These are phyloP conservation scores for Heritiera fomes DNA, from an alignment of 345 rosid genomes.

Conservation along the genomic window DNA sequence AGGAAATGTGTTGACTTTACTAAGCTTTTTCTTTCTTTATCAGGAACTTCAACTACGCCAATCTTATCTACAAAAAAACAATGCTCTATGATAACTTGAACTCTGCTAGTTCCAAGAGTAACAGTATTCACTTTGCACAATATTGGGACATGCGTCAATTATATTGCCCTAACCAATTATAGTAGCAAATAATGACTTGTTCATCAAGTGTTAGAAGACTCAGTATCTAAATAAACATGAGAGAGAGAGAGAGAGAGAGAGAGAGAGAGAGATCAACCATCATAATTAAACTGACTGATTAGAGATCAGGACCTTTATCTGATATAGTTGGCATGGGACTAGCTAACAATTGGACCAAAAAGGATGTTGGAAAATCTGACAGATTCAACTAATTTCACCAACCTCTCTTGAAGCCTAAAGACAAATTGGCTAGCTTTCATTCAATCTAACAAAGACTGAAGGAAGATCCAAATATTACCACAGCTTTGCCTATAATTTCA, in stretches of 20 bases:
- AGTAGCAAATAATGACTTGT: background rate
- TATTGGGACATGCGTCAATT: background rate
- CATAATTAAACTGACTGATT: background rate
- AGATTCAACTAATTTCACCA: constrained; percentile 1
- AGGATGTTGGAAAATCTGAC: background rate
- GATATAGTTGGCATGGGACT: background rate
- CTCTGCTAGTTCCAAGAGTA: background rate
- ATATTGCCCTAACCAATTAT: background rate
- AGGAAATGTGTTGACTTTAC: background rate
- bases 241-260: background rate
- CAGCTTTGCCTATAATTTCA: background rate
- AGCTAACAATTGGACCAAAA: background rate
- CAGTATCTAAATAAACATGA: background rate
- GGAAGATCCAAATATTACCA: background rate
- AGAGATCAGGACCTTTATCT: background rate
- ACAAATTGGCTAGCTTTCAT: background rate
- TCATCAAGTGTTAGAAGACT: background rate
- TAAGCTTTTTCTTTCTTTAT: background rate
- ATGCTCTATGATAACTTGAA: background rate
- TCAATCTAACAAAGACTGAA: background rate
- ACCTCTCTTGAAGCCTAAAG: background rate
- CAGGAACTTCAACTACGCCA: background rate
- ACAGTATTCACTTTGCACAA: background rate
- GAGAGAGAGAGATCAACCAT: background rate
- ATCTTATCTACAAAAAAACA: background rate